phyloP scores from a whole-genome alignment of 208 protist species.

The Tetramitus jugosus region DNA sequence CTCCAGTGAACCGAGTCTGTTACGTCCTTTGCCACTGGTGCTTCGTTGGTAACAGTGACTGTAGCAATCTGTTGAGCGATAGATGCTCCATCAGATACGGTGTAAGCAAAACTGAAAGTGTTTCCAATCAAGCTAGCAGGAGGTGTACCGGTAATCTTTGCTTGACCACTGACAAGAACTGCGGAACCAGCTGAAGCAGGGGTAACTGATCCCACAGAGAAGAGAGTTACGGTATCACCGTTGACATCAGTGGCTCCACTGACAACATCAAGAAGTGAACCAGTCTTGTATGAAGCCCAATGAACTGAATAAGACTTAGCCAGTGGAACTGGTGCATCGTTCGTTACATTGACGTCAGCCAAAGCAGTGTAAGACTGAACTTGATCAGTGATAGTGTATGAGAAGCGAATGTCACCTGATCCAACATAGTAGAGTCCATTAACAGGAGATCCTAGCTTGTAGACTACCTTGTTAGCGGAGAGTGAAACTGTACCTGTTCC shows the following conservation, averaged over 20 bases:
- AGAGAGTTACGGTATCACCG: not conserved
- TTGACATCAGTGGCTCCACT: not conserved
- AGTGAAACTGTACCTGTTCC: not conserved
- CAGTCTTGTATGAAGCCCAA: not conserved
- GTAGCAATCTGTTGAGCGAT: not conserved
- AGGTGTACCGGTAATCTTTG: too few species aligned
- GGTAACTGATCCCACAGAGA: not conserved
- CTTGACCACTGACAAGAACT: too few species aligned
- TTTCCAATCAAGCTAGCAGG: too few species aligned
- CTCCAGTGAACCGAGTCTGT: not conserved
- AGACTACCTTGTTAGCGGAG: not conserved
- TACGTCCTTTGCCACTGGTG: not conserved
- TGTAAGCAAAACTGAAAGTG: too few species aligned
- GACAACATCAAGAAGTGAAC: not conserved
- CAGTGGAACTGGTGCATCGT: not conserved
- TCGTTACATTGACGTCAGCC: not conserved
- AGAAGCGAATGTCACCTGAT: not conserved
- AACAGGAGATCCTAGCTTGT: too few species aligned
- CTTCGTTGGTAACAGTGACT: not conserved
- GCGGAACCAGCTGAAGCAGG: not conserved
- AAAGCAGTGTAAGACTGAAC: too few species aligned
- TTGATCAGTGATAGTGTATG: not conserved
- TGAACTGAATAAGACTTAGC: not conserved
- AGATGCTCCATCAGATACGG: not conserved
- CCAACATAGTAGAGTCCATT: too few species aligned